Conservation (phyloP, 352 stramenopile species). For the Pythium pyrilobum region DNA sequence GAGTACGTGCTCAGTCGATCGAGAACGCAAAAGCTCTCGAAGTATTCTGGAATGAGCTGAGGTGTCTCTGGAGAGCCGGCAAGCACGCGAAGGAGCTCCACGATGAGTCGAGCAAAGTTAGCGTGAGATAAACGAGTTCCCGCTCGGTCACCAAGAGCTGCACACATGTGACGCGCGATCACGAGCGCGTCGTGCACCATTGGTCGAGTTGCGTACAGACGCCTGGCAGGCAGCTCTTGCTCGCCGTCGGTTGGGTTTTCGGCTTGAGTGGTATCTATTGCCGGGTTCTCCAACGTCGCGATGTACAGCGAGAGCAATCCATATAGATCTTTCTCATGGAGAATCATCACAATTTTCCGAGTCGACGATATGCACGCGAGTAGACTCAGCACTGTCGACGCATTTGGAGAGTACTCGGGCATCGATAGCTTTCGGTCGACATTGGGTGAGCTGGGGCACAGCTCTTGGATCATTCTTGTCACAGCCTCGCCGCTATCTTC, state of each 20-base stretch:
- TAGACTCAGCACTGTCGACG: slow-evolving; percentile 33
- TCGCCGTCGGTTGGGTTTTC: not conserved
- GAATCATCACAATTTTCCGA: slow-evolving; percentile 39
- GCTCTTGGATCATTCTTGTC: slow-evolving; percentile 40
- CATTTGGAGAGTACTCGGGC: slow-evolving; percentile 27
- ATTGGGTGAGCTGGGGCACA: slow-evolving; percentile 10
- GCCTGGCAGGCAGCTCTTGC: not conserved
- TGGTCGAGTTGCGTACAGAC: slow-evolving; percentile 1
- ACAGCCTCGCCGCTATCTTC: slow-evolving; percentile 65
- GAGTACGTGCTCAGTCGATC: slow-evolving; percentile 25
- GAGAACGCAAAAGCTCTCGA: slow-evolving; percentile 39
- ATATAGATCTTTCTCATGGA: slow-evolving; percentile 57
- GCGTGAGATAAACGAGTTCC: slow-evolving; percentile 31
- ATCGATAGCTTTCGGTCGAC: not conserved
- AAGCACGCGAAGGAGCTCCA: slow-evolving; percentile 32
- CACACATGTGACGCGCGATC: slow-evolving; percentile 28
- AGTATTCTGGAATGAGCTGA: not conserved
- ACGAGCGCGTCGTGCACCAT: slow-evolving; percentile 20
- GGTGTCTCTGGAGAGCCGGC: not conserved
- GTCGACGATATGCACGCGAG: slow-evolving; percentile 33
- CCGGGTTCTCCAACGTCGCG: slow-evolving; percentile 1
- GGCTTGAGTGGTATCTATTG: no score
- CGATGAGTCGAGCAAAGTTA: slow-evolving; percentile 32
- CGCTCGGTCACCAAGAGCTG: slow-evolving; percentile 26
- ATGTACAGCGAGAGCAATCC: slow-evolving; percentile 38